Conservation (phyloP, 1,284 basidiomycete species). For the Cryptococcus neoformans region DNA sequence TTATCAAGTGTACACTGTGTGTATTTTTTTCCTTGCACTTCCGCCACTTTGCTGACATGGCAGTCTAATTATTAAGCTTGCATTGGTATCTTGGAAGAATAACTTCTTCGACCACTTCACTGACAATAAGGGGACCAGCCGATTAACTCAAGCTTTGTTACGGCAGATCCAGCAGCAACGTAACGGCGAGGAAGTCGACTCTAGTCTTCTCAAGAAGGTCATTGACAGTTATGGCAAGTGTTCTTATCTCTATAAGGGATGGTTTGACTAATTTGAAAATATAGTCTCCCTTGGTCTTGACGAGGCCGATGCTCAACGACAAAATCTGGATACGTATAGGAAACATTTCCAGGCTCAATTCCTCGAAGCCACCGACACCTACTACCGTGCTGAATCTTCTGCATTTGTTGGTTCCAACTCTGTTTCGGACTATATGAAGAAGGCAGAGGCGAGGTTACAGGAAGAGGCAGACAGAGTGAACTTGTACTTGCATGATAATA, state of each 20-base stretch:
- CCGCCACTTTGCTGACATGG: background rate
- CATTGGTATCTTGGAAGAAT: slow-evolving; percentile 91
- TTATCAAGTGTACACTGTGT: slow-evolving; percentile 92
- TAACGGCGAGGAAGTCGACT: slow-evolving; percentile 92
- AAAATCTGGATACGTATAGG: slow-evolving; percentile 82
- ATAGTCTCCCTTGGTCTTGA: slow-evolving; percentile 90
- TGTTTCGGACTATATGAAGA: slow-evolving; percentile 95
- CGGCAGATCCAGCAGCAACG: slow-evolving; percentile 88
- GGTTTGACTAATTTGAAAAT: background rate
- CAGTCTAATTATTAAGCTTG: slow-evolving; percentile 59
- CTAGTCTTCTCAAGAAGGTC: slow-evolving; percentile 90
- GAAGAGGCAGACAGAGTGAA: slow-evolving; percentile 97
- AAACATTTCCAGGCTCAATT: slow-evolving; percentile 89
- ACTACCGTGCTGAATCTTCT: slow-evolving; percentile 89
- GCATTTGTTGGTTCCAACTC: slow-evolving; percentile 85
- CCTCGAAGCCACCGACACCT: slow-evolving; percentile 81
- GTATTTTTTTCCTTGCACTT: slow-evolving; percentile 40
- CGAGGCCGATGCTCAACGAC: slow-evolving; percentile 61
- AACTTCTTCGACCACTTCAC: slow-evolving; percentile 90
- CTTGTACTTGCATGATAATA: slow-evolving; percentile 85
- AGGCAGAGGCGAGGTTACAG: slow-evolving; percentile 84
- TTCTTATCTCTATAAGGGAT: background rate
- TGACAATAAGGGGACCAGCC: slow-evolving; percentile 56
- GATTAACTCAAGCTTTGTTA: slow-evolving; percentile 83
- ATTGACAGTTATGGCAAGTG: slow-evolving; percentile 77